Conservation (phyloP, 169 alveolate species). For the Perkinsus chesapeaki region DNA sequence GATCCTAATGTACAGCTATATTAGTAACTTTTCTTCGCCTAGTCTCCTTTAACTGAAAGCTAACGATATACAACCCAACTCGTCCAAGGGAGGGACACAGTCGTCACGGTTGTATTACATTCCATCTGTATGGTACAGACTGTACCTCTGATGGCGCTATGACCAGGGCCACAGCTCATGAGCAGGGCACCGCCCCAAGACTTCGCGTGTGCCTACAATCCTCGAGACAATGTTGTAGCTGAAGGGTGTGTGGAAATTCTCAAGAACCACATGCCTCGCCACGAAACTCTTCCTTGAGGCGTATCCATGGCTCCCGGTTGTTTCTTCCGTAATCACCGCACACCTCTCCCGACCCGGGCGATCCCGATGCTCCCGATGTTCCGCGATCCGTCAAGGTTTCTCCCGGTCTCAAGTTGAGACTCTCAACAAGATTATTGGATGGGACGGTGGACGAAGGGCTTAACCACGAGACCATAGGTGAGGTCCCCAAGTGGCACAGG, state of each 20-base stretch:
- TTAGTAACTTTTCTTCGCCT: no score
- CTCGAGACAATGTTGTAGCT: not conserved
- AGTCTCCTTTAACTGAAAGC: no score
- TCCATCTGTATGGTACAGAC: no score
- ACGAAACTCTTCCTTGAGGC: not conserved
- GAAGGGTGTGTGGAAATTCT: not conserved
- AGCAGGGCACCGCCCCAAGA: no score
- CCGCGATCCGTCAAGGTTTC: not conserved
- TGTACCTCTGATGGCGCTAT: no score
- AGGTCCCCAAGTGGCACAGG: not conserved
- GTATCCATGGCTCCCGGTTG: not conserved
- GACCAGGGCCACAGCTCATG: no score
- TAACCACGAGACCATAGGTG: not conserved
- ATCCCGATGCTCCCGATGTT: no score
- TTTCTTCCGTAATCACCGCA: not conserved
- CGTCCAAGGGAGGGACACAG: no score
- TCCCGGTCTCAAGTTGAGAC: not conserved
- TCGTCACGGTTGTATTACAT: no score
- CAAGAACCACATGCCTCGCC: not conserved
- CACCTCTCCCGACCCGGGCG: not conserved
- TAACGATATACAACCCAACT: no score
- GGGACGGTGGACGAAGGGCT: not conserved
- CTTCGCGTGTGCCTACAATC: not conserved
- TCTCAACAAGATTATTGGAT: not conserved
- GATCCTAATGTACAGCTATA: no score